These are phyloP conservation scores for Hypoxylon perforatum DNA, from an alignment of 495 filamentous ascomycete genomes.

Conservation along the genomic window DNA sequence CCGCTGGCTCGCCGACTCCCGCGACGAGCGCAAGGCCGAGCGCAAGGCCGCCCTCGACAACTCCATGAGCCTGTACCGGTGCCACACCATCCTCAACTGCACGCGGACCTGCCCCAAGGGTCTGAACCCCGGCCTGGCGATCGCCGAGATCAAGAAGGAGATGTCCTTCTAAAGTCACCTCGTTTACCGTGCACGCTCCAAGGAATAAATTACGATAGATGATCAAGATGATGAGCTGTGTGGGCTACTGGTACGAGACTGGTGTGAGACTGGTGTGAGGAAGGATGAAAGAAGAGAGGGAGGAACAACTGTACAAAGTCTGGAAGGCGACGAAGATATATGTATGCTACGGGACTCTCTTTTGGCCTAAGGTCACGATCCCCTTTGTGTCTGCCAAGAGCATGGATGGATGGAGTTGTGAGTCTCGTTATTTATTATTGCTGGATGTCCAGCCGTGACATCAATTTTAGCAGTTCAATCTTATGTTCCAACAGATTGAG, in stretches of 20 bases:
- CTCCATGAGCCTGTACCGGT: slow-evolving; percentile 97
- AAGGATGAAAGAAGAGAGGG: slow-evolving; percentile 6
- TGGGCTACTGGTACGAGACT: too few species aligned
- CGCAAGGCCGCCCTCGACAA: slow-evolving; percentile 93
- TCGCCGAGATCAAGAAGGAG: slow-evolving; percentile 98
- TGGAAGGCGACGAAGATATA: slow-evolving; percentile 20
- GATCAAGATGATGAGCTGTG: background rate
- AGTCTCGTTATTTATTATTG: slow-evolving; percentile 16
- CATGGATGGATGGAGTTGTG: slow-evolving; percentile 52
- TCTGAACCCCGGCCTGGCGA: slow-evolving; percentile 91
- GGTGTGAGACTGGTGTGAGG: slow-evolving; percentile 12
- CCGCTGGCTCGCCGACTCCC: slow-evolving; percentile 92
- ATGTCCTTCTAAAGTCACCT: slow-evolving; percentile 74
- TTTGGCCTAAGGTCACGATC: slow-evolving; percentile 31
- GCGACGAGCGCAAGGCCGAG: slow-evolving; percentile 87
- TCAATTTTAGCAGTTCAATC: slow-evolving; percentile 28
- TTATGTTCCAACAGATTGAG: slow-evolving; percentile 10
- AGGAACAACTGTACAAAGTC: slow-evolving; percentile 47
- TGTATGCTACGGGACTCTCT: slow-evolving; percentile 27
- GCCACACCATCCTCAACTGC: slow-evolving; percentile 99
- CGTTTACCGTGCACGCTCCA: background rate
- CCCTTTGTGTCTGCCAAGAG: slow-evolving; percentile 36
- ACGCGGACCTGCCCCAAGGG: slow-evolving; percentile 97
- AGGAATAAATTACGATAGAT: slow-evolving; percentile 2
- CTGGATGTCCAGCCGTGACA: slow-evolving; percentile 14